phyloP scores from a whole-genome alignment of 768 basidiomycete genomes.

The Pulveroboletus frians region DNA sequence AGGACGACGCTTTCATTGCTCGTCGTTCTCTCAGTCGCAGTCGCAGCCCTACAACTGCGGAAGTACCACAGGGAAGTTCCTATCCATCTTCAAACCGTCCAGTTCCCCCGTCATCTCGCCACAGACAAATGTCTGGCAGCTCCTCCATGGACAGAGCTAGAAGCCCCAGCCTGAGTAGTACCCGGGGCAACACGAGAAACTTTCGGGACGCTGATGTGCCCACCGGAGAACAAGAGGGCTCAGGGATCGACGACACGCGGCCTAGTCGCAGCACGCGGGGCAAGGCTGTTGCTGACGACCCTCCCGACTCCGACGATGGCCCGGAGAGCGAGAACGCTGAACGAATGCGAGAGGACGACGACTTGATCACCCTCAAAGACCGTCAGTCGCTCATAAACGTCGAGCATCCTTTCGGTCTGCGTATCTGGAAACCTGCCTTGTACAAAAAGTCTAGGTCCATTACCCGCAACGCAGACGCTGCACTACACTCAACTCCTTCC shows the following conservation, averaged over 20 bases:
- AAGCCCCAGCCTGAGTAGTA: slow-evolving; percentile 61
- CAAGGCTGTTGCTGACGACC: slow-evolving; percentile 43
- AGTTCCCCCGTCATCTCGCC: slow-evolving; percentile 44
- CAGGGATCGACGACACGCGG: slow-evolving; percentile 28
- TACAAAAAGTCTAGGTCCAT: slow-evolving; percentile 98
- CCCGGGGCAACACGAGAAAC: slow-evolving; percentile 42
- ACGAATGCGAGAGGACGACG: slow-evolving; percentile 47
- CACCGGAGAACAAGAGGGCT: slow-evolving; percentile 52
- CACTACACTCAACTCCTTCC: slow-evolving; percentile 87
- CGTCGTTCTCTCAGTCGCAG: slow-evolving; percentile 42
- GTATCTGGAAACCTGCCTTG: slow-evolving; percentile 98
- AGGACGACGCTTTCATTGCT: too few species aligned
- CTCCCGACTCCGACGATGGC: slow-evolving; percentile 37
- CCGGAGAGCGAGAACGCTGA: slow-evolving; percentile 31
- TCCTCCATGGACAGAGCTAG: slow-evolving; percentile 47
- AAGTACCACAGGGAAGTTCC: slow-evolving; percentile 62
- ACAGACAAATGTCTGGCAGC: slow-evolving; percentile 48
- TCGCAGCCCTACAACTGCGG: slow-evolving; percentile 49
- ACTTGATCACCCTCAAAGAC: slow-evolving; percentile 89
- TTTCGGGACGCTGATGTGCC: slow-evolving; percentile 41
- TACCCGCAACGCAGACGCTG: slow-evolving; percentile 93
- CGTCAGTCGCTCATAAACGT: slow-evolving; percentile 98
- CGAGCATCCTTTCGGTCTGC: slow-evolving; percentile 97
- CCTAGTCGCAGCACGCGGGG: slow-evolving; percentile 26
- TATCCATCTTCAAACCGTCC: slow-evolving; percentile 43